Conservation (phyloP, 2,329 filamentous ascomycete species). For the Domatiomyces catenatus region DNA sequence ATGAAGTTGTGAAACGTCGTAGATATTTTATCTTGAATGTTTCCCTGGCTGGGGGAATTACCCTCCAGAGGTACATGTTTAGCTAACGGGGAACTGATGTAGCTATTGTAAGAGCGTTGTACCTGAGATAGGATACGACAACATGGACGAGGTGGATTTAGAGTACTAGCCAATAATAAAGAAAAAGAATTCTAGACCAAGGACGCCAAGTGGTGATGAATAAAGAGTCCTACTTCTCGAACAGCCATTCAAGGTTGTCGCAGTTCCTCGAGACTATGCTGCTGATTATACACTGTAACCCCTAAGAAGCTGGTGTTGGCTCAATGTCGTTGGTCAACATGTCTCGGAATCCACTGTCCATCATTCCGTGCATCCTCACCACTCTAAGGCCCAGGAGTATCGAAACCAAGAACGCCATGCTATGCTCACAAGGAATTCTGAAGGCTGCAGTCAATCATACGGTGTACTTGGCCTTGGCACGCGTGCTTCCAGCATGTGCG, state of each 20-base stretch:
- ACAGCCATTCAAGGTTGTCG: background rate
- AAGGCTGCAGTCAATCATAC: slow-evolving; percentile 40
- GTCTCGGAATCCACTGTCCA: background rate
- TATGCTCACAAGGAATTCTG: background rate
- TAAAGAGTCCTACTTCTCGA: background rate
- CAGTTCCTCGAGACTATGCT: background rate
- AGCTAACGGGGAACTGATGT: background rate
- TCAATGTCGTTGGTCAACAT: background rate
- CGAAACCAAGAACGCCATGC: background rate
- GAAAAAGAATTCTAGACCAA: too few species aligned
- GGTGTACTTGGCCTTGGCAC: slow-evolving; percentile 85
- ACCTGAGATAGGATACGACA: background rate
- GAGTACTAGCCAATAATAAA: too few species aligned
- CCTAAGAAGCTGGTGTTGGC: background rate
- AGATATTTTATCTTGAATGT: background rate
- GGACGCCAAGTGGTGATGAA: background rate
- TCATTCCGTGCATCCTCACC: background rate
- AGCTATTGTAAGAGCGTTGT: background rate
- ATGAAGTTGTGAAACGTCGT: background rate
- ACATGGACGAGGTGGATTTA: too few species aligned
- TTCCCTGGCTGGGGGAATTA: background rate
- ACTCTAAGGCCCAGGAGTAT: background rate
- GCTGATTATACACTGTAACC: background rate
- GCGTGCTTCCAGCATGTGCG: slow-evolving; percentile 80
- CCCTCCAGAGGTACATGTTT: background rate